Evolutionary conservation across 1,284 basidiomycete species (phyloP), one percentile per base, ranked within the genome.

Genomic region (Rhizoctonia solani): DNA sequence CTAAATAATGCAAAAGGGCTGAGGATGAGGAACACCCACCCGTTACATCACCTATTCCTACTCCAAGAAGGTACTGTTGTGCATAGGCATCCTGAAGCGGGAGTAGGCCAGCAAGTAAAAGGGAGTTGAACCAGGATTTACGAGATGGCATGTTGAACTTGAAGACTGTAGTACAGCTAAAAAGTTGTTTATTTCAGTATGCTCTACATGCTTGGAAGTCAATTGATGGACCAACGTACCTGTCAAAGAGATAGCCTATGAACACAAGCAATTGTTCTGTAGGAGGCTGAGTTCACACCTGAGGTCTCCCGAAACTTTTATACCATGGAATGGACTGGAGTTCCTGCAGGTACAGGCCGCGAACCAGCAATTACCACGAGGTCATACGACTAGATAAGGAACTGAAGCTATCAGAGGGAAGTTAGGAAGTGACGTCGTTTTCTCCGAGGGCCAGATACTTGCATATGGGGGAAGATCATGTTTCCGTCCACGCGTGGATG

Each of bases 41-140:
- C 5, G 59, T 65, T 13, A 65, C 49, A 37, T 65, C 59, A 14
- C 59, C 59, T 41, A 65, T 65, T 34, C 59, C 59, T 13, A 65
- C 6, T 1, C 59, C 59, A 44, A 65, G 59, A 4, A 53, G 59
- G 23, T 63, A 63, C 23, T 53, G 34, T 19, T 63, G 59, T 27
- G 47, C 47, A n/a, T 50, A 41, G 47, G 39, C 50, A 41, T 34
- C 47, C 16, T 14, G 47, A n/a, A 61, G 19, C n/a, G 46, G 56
- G 19, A 42, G 13, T 5, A 63, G 34, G 5, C 27, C 23, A 34
- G 59, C 47, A 5, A 52, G 25, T 19, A 34, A 42, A 16, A 63
- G 47, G 11, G 25, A n/a, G 4, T 27, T 13, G 29, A 37, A 25
- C 47, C 32, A 52, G 14, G 6, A 14, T 52, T 63, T 63, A 14